Evolutionary conservation across 2,329 filamentous ascomycete species (phyloP).

Genomic region (Helicocarpus griseus): DNA sequence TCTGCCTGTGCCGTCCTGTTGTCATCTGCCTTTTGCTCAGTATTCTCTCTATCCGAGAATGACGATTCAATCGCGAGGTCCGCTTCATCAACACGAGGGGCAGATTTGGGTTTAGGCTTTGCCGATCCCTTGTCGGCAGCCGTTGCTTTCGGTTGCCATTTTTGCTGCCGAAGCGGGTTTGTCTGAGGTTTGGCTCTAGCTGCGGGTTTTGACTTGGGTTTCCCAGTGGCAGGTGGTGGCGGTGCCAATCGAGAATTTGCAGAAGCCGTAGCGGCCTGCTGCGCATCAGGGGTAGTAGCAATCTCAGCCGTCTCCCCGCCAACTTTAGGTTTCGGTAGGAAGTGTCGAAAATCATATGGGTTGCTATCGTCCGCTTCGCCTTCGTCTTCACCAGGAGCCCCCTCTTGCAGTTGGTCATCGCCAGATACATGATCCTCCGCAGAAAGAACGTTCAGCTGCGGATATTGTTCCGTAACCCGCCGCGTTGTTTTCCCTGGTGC

Average conservation of each 20-base stretch:
- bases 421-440: constrained; percentile 27
- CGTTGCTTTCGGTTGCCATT: constrained; percentile 16
- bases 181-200: constrained; percentile 17
- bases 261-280: constrained; percentile 21
- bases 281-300: constrained; percentile 28
- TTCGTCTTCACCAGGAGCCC: constrained; percentile 27
- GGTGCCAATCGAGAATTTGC: constrained; percentile 26
- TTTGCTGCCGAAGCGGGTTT: constrained; percentile 26
- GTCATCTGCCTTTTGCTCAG: constrained; percentile 11
- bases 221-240: constrained; percentile 19
- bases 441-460: constrained; percentile 47
- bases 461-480: constrained; percentile 56
- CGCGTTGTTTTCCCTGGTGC: constrained; percentile 58
- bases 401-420: constrained; percentile 23
- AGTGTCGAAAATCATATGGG: constrained; percentile 42
- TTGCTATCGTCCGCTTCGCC: constrained; percentile 33
- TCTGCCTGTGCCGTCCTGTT: constrained; percentile 22
- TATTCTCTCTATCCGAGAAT: constrained; percentile 24
- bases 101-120: constrained; percentile 15
- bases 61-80: constrained; percentile 20
- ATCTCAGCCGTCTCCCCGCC: constrained; percentile 19
- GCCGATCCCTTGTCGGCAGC: constrained; percentile 16
- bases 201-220: constrained; percentile 15
- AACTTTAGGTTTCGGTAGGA: constrained; percentile 34
- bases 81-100: constrained; percentile 16